These are phyloP conservation scores for Gnomoniopsis sp. DNA, from an alignment of 2,329 filamentous ascomycete genomes.

Conservation along the genomic window DNA sequence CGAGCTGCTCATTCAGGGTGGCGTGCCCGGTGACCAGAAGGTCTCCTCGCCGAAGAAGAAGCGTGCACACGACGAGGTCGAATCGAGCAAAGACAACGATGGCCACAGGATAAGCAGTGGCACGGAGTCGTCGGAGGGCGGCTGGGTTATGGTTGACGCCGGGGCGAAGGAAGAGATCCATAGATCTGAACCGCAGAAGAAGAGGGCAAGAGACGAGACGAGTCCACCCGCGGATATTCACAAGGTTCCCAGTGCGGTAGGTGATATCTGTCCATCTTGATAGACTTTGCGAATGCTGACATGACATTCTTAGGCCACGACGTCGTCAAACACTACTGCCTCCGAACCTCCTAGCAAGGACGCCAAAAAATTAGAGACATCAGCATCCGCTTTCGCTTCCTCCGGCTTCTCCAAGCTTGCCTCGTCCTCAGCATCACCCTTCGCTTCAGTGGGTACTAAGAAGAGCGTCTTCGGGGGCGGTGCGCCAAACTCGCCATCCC, in stretches of 20 bases:
- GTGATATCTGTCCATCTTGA: not conserved
- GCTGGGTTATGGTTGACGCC: constrained; percentile 17
- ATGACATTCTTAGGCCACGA: constrained; percentile 18
- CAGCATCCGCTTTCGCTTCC: constrained; percentile 61
- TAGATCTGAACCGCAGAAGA: constrained; percentile 62
- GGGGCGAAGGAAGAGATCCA: constrained; percentile 35
- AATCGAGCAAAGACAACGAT: constrained; percentile 43
- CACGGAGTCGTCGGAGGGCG: constrained; percentile 32
- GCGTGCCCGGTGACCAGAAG: constrained; percentile 44
- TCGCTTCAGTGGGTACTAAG: constrained; percentile 51
- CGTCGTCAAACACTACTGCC: constrained; percentile 22
- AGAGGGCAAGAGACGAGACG: constrained; percentile 53
- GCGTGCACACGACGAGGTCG: constrained; percentile 57
- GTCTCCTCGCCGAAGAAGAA: constrained; percentile 65
- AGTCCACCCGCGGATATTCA: constrained; percentile 16
- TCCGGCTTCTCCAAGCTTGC: constrained; percentile 68
- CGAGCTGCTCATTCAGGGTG: constrained; percentile 29
- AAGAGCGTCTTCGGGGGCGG: constrained; percentile 49
- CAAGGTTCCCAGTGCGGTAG: constrained; percentile 5
- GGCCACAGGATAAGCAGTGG: constrained; percentile 35
- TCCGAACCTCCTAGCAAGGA: constrained; percentile 25
- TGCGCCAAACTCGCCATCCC: constrained; percentile 37
- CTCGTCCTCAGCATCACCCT: constrained; percentile 58
- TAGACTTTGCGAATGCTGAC: not conserved
- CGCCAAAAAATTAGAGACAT: constrained; percentile 37